phyloP scores from a whole-genome alignment of 352 stramenopile species.

The Phytophthora quininea region DNA sequence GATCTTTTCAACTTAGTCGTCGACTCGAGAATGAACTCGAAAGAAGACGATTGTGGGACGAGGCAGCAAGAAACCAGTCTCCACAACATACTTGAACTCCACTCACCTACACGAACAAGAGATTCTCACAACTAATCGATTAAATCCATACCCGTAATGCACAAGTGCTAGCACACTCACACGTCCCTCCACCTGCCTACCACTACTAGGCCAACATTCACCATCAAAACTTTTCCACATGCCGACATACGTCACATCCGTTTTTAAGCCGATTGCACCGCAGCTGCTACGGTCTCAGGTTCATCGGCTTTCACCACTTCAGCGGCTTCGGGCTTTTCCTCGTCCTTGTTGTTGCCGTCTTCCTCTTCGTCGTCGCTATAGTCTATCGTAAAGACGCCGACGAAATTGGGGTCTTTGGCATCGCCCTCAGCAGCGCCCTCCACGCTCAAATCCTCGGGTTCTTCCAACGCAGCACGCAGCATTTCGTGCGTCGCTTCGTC shows the following conservation, averaged over 20 bases:
- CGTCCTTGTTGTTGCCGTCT: slow-evolving; percentile 12
- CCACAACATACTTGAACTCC: too few species aligned
- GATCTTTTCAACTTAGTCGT: too few species aligned
- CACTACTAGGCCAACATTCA: slow-evolving; percentile 17
- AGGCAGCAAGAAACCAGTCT: too few species aligned
- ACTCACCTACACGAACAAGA: background rate
- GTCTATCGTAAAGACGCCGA: slow-evolving; percentile 83
- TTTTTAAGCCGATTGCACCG: slow-evolving; percentile 19
- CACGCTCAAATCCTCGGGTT: slow-evolving; percentile 31
- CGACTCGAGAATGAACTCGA: too few species aligned
- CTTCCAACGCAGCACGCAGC: slow-evolving; percentile 42
- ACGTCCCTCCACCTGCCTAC: slow-evolving; percentile 9
- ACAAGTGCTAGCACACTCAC: slow-evolving; percentile 6
- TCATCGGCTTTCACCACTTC: slow-evolving; percentile 15
- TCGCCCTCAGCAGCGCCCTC: slow-evolving; percentile 15
- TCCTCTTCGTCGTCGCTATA: slow-evolving; percentile 81
- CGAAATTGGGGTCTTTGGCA: slow-evolving; percentile 51
- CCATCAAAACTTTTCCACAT: slow-evolving; percentile 10
- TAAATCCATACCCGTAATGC: slow-evolving; percentile 9
- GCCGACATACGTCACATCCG: background rate
- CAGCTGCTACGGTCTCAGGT: slow-evolving; percentile 4
- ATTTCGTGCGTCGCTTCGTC: slow-evolving; percentile 51
- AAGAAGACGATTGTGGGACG: too few species aligned
- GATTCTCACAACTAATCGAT: slow-evolving; percentile 23
- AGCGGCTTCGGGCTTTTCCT: slow-evolving; percentile 1